phyloP scores from a whole-genome alignment of 768 basidiomycete species.

The Tricholoma bakamatsutake region DNA sequence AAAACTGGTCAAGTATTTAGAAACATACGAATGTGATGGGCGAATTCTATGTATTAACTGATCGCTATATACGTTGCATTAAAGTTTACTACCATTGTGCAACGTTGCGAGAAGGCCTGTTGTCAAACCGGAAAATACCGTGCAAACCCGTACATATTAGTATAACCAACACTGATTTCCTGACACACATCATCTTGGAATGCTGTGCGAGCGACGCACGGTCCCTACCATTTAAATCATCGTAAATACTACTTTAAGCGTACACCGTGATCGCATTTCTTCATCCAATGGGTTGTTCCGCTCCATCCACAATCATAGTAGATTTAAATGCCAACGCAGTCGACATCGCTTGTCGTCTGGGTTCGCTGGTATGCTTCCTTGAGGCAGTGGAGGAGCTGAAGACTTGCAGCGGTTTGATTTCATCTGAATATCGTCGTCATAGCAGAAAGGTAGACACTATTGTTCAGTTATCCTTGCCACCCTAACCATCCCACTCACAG shows the following conservation, averaged over 20 bases:
- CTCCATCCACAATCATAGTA: slow-evolving; percentile 5
- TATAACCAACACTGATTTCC: slow-evolving; percentile 9
- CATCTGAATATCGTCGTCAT: slow-evolving; percentile 21
- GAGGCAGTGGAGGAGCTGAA: slow-evolving; percentile 25
- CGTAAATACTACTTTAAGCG: slow-evolving; percentile 9
- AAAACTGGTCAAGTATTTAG: slow-evolving; percentile 2
- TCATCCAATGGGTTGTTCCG: slow-evolving; percentile 5
- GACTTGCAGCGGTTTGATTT: slow-evolving; percentile 16
- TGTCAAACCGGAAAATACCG: slow-evolving; percentile 30
- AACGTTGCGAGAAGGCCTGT: slow-evolving; percentile 4
- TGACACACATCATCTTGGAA: slow-evolving; percentile 11
- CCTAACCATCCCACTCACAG: slow-evolving; percentile 23
- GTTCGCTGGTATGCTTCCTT: slow-evolving; percentile 25
- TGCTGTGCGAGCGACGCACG: slow-evolving; percentile 11
- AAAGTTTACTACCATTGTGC: not conserved
- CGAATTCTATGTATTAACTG: not conserved
- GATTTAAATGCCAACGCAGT: slow-evolving; percentile 22
- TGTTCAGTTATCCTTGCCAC: not conserved
- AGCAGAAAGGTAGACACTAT: slow-evolving; percentile 26
- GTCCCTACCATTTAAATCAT: slow-evolving; percentile 6
- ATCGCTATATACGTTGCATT: slow-evolving; percentile 1
- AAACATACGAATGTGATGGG: not conserved
- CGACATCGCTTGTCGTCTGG: slow-evolving; percentile 22
- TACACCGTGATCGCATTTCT: slow-evolving; percentile 5
- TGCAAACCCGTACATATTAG: slow-evolving; percentile 7